These are phyloP conservation scores for Fusarium albidum DNA, from an alignment of 2,329 filamentous ascomycete genomes.

Conservation along the genomic window DNA sequence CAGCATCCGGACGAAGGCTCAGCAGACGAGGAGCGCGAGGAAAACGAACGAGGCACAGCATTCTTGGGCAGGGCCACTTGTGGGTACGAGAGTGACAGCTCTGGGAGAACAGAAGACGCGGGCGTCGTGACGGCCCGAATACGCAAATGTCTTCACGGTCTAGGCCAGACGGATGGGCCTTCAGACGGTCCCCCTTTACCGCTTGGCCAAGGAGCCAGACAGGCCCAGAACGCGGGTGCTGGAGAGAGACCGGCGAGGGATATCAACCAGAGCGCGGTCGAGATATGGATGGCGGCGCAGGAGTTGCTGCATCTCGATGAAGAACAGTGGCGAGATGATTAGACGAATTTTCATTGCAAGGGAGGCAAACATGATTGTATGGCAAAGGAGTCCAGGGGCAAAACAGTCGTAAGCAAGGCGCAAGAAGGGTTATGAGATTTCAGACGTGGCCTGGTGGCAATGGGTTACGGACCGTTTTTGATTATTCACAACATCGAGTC, in stretches of 20 bases:
- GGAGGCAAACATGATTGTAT: not conserved
- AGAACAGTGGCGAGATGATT: constrained; percentile 7
- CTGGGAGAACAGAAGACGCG: constrained; percentile 38
- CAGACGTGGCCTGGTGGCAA: constrained; percentile 13
- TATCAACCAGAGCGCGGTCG: constrained; percentile 33
- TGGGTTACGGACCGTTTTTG: constrained; percentile 6
- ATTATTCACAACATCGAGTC: constrained; percentile 4
- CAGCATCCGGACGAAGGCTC: not conserved
- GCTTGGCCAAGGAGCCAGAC: not conserved
- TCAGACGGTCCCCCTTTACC: constrained; percentile 3
- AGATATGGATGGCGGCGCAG: constrained; percentile 45
- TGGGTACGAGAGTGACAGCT: constrained; percentile 31
- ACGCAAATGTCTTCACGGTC: constrained; percentile 37
- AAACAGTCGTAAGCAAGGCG: not conserved
- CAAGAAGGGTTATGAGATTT: constrained; percentile 1
- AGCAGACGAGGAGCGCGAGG: not conserved
- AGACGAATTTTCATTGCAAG: not conserved
- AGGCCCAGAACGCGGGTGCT: not conserved
- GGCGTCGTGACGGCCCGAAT: constrained; percentile 38
- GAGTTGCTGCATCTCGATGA: constrained; percentile 41
- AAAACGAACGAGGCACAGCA: not conserved
- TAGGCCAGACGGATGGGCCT: constrained; percentile 17
- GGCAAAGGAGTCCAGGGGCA: not conserved
- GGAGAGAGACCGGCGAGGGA: constrained; percentile 10
- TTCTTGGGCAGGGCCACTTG: not conserved